Evolutionary conservation across 345 rosid genomes (phyloP), one percentile per base, ranked within the genome.

Genomic region (Passiflora organensis): DNA sequence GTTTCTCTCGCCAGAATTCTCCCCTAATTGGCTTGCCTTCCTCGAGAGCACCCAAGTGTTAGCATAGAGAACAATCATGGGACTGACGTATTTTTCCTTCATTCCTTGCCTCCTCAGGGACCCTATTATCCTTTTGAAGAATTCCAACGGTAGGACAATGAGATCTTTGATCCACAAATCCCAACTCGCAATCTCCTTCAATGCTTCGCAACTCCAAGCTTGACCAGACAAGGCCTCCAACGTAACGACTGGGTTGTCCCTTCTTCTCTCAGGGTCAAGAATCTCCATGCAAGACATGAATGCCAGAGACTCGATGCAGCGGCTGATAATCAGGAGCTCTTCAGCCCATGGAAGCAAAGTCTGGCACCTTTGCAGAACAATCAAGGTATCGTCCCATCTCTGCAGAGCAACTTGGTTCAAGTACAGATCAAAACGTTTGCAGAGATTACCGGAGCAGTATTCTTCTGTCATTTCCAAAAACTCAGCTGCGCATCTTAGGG

Each of bases 261-360:
- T 68, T 73, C 83, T 62, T 64, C 84, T 71, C n/a, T 82, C 96
- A 0, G 89, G 93, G 44, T 87, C 96, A 21, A 87, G 89, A 73
- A 87, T 87, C 83, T 85, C 89, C 96, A 84, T 85, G 58, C 96
- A 84, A 24, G 89, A 78, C 81, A 83, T 84, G 72, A 87, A 87
- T 58, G 96, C 87, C 15, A 87, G 63, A 36, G 89, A 87, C 45
- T 87, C 86, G 0, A 82, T 78, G 84, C 96, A 84, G 14, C 89
- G 83, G 75, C 93, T 78, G 20, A 88, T 79, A 2, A 87, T 81
- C 42, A 87, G 70, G 43, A 85, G 81, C 51, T 86, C 74, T 73
- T 80, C 85, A 0, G 81, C 61, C 78, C 74, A 73, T 10, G 85
- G 91, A 52, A 75, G 79, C 48, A 82, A 55, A 18, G 71, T 60